Evolutionary conservation across 441 rosid species (phyloP).

Genomic region (Jatropha podagrica): DNA sequence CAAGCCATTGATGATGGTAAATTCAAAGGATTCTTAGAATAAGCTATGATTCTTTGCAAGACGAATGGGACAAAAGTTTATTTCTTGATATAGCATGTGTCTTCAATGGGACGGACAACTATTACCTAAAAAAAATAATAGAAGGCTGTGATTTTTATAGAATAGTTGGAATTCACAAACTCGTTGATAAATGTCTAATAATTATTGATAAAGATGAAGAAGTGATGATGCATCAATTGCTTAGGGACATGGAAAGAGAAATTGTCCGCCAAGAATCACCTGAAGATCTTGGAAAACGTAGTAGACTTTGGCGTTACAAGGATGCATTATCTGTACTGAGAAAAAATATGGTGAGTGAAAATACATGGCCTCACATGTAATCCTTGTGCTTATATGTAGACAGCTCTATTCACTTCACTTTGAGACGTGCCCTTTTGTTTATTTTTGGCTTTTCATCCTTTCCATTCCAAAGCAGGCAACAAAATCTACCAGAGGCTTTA

Average conservation of each 20-base stretch:
- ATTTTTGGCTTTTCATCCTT: neutral
- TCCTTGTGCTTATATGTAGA: neutral
- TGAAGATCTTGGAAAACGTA: neutral
- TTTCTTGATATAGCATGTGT: neutral
- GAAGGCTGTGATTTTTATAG: neutral
- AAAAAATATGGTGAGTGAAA: neutral
- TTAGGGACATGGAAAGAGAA: neutral
- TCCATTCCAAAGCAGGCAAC: neutral
- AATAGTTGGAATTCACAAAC: neutral
- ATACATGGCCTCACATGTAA: neutral
- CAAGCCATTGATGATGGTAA: neutral
- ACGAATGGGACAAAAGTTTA: neutral
- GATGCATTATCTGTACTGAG: neutral
- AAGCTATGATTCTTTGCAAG: neutral
- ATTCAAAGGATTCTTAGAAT: neutral
- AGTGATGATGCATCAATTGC: neutral
- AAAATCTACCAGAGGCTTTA: neutral
- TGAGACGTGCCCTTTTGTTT: neutral
- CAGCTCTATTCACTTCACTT: too few relatives aligned
- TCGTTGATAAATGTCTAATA: neutral
- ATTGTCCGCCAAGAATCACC: neutral
- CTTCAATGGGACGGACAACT: neutral
- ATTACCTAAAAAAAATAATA: neutral
- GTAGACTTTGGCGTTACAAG: neutral
- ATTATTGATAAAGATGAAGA: neutral